Percentiles rank a stretch among this genome's conserved stretches.
Evolutionary conservation across 345 rosid species (phyloP).

Genomic region (Pelargonium nanum): DNA sequence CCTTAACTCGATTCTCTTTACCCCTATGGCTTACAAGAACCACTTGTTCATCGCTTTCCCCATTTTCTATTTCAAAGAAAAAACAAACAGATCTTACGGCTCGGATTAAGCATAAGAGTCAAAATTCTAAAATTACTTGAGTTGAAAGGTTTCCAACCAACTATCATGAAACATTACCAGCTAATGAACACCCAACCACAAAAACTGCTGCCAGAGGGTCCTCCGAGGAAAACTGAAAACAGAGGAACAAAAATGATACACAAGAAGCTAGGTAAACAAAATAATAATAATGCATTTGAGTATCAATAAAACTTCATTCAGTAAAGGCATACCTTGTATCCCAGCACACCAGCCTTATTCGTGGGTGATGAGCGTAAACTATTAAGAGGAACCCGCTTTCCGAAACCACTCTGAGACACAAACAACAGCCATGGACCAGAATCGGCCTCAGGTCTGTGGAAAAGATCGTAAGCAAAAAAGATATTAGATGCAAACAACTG

Average conservation of each 20-base stretch:
- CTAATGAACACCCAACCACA: constrained; percentile 74
- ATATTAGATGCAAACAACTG: neutral
- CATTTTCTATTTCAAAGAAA: constrained; percentile 41
- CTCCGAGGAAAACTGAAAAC: constrained; percentile 56
- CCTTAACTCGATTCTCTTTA: constrained; percentile 79
- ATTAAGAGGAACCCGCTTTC: constrained; percentile 87
- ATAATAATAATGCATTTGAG: neutral
- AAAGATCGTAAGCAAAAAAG: constrained; percentile 10
- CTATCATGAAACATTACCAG: constrained; percentile 35
- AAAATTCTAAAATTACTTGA: neutral
- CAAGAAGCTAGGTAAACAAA: neutral
- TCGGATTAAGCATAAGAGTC: neutral
- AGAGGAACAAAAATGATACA: constrained; percentile 2
- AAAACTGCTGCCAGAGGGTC: constrained; percentile 78
- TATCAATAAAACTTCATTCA: neutral
- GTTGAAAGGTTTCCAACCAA: constrained; percentile 1
- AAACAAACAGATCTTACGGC: neutral
- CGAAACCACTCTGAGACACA: constrained; percentile 75
- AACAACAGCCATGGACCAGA: constrained; percentile 87
- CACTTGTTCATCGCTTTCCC: constrained; percentile 89
- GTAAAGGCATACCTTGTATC: constrained; percentile 53
- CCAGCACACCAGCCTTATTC: constrained; percentile 74
- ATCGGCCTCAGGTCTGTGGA: constrained; percentile 28
- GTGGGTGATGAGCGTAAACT: constrained; percentile 48
- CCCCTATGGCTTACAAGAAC: constrained; percentile 95